Base-by-base conservation (phyloP, 768 basidiomycete genomes). In the Hysterangium stoloniferum region DNA sequence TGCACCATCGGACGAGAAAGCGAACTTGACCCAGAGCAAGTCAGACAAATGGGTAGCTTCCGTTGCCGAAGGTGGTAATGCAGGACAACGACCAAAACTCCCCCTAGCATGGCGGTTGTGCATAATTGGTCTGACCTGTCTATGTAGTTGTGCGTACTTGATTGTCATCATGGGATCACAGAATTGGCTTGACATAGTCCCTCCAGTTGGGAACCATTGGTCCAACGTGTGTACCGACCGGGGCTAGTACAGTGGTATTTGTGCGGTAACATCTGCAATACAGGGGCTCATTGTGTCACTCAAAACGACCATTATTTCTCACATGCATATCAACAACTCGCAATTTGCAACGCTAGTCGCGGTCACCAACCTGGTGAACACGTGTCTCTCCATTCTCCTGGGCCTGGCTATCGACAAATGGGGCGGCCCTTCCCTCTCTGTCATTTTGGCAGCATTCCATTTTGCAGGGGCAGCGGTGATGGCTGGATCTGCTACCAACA, bases 291-390 rank as follows among this genome's bases (percentile, higher is more conserved):
- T 69, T 53, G 67, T 69, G 64, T 58, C 71, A 2, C 55, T 69
- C 49, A 72, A 70, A 57, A 71, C 70, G 6, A 72, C 70, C 6
- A 71, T 72, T 58, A 68, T 70, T 48, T 67, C 66, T 32, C 64
- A 69, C 55, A 62, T 66, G 1, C 54, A 70, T 27, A 70, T 72
- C 59, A 72, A 72, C 58, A 71, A 72, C 56, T 70, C 71, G 3
- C 61, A 71, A 50, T 72, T 72, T 52, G 69, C 71, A 8, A 71
- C 70, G 17, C 55, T 72, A 53, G 65, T 67, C 20, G 64, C 68
- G 13, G 62, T 68, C 15, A 68, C 68, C 1, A 70, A 68, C 52
- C 61, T 70, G 67, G 63, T 70, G 49, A 71, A 71, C 60, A 70
- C 68, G 2, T 69, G 70, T 57, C 61, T 71, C n/a, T 70, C 69